Conservation (phyloP, 495 filamentous ascomycete genomes). For the Daldinia childiae region DNA sequence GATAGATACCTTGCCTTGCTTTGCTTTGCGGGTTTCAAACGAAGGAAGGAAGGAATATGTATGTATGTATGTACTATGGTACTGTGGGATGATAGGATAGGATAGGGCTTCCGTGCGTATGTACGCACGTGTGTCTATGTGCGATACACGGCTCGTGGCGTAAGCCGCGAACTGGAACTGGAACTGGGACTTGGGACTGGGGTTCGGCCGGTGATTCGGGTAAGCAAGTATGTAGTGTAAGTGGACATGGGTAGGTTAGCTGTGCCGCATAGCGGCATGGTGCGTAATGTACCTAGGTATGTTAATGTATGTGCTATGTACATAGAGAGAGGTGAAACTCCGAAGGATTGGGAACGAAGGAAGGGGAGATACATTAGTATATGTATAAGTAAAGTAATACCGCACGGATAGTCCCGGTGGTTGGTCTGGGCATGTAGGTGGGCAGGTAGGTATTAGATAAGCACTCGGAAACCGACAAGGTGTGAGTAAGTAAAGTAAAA, state of each 20-base stretch:
- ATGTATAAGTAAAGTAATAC: too few species aligned
- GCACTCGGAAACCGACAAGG: background rate
- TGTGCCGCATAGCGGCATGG: background rate
- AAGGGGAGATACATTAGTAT: too few species aligned
- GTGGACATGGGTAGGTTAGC: background rate
- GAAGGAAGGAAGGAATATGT: too few species aligned
- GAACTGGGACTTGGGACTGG: background rate
- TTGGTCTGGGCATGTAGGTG: too few species aligned
- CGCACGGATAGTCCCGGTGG: too few species aligned
- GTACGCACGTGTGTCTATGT: background rate
- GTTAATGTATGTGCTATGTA: too few species aligned
- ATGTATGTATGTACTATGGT: too few species aligned
- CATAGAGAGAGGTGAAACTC: background rate
- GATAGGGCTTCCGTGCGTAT: background rate
- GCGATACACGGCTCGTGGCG: background rate
- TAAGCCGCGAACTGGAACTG: background rate
- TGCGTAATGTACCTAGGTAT: too few species aligned
- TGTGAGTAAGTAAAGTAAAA: too few species aligned
- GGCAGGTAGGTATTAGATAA: constrained; percentile 8
- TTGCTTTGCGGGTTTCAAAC: too few species aligned
- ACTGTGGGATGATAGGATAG: background rate
- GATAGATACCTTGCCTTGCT: too few species aligned
- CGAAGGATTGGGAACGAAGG: background rate
- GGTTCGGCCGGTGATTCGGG: background rate
- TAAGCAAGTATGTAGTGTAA: background rate